Evolutionary conservation across 2,329 filamentous ascomycete genomes (phyloP), one percentile per base, ranked within the genome.

Genomic region (Metarhizium sp.): DNA sequence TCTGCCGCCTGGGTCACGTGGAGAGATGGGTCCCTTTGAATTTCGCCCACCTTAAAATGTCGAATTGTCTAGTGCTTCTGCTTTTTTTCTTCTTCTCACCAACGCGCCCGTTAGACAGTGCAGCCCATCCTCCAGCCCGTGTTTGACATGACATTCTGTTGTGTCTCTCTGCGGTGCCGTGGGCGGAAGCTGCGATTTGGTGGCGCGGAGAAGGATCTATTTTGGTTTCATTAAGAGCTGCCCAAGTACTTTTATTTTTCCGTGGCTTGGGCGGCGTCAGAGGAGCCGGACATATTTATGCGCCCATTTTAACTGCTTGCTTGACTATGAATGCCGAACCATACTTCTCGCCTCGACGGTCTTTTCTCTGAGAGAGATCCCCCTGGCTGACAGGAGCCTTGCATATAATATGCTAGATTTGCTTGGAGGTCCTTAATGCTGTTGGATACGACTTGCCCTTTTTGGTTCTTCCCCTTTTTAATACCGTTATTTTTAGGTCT

Each of bases 101-200:
- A 82, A 87, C 85, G 86, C 87, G 81, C 79, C 86, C 85, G 80
- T 78, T 76, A 92, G 89, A 92, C 88, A 92, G 88, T 92, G 83
- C 88, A 87, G 81, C 79, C 79, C 85, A 85, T 84, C 78, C 80
- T 76, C 71, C 73, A 75, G 71, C 71, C 73, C 76, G 77, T 76
- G 71, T 76, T 71, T 43, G 71, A 76, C 73, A 72, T 76, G 78
- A 75, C 87, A 79, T 92, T 88, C 83, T 91, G 87, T 78, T 75
- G 75, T 77, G 66, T 61, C 34, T 25, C 51, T 29, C 73, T 70
- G 78, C 77, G 75, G 74, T 66, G 74, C 74, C 73, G 72, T 88
- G 86, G 84, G 79, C 85, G 80, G 56, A 73, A 73, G 65, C 71
- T 74, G 79, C 80, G 79, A 79, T 85, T 81, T 77, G 71, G 80